These are phyloP conservation scores for Aspergillus niger DNA, from an alignment of 2,329 filamentous ascomycete species.

Conservation along the genomic window DNA sequence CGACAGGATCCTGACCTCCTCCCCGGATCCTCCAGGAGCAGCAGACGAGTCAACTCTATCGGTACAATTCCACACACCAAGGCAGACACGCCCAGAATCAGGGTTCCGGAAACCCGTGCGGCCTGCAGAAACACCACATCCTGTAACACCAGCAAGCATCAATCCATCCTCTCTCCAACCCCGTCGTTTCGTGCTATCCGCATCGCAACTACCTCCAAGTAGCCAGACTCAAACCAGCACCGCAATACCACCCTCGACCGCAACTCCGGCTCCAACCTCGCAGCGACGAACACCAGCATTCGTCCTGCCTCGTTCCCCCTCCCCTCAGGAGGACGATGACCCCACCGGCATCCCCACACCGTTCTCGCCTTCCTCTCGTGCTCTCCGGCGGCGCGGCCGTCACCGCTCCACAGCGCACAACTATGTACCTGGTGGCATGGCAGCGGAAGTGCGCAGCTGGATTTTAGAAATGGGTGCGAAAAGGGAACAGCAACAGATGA, in stretches of 20 bases:
- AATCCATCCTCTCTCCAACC: constrained; percentile 30
- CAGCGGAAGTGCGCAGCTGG: constrained; percentile 45
- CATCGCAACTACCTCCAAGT: constrained; percentile 24
- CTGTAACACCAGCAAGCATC: constrained; percentile 19
- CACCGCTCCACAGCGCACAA: constrained; percentile 21
- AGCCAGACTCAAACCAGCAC: constrained; percentile 16
- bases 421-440: constrained; percentile 44
- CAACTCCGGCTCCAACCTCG: constrained; percentile 20
- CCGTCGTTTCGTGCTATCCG: constrained; percentile 34
- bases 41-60: not conserved
- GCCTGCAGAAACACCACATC: constrained; percentile 10
- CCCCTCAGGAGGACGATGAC: constrained; percentile 27
- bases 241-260: not conserved
- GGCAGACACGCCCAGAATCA: not conserved
- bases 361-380: constrained; percentile 40
- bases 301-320: constrained; percentile 41
- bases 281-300: constrained; percentile 30
- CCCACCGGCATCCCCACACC: constrained; percentile 28
- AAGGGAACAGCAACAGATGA: constrained; percentile 24
- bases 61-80: constrained; percentile 13
- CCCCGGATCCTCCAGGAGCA: constrained; percentile 13
- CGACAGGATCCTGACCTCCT: constrained; percentile 26
- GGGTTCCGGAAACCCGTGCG: constrained; percentile 1
- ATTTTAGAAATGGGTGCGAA: constrained; percentile 42
- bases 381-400: constrained; percentile 34